A percentile compares a stretch with the other conserved stretches of the same genome.
Conservation (phyloP, 495 filamentous ascomycete species). For the Opeltia flavorubescens region DNA sequence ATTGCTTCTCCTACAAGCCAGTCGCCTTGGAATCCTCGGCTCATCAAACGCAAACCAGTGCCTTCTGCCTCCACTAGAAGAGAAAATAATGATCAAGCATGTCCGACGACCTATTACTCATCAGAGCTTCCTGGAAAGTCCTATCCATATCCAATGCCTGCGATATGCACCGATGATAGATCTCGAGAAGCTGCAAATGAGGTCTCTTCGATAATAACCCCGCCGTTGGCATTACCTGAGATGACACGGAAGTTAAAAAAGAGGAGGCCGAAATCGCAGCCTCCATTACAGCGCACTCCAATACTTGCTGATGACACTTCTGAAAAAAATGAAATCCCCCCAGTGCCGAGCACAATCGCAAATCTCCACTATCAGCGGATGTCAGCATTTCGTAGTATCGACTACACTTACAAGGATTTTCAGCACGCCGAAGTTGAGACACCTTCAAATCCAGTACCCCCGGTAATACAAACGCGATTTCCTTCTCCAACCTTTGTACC, state of each 20-base stretch:
- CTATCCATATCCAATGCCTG: too few relatives aligned
- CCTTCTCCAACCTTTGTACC: constrained; percentile 11
- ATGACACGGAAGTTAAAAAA: constrained; percentile 11
- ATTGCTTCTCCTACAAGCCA: too few relatives aligned
- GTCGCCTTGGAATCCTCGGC: too few relatives aligned
- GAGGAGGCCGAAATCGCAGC: constrained; percentile 10
- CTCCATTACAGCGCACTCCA: constrained; percentile 5
- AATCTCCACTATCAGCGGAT: constrained; percentile 13
- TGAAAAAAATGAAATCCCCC: constrained; percentile 9
- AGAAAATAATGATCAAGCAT: too few relatives aligned
- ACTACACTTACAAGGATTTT: constrained; percentile 13
- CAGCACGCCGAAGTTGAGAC: constrained; percentile 7
- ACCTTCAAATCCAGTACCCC: not conserved
- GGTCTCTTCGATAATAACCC: not conserved
- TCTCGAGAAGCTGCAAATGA: too few relatives aligned
- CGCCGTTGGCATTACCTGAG: not conserved
- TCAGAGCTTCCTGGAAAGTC: too few relatives aligned
- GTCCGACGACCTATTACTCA: too few relatives aligned
- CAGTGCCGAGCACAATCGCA: constrained; percentile 14
- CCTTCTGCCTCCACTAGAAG: too few relatives aligned
- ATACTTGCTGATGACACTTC: constrained; percentile 4
- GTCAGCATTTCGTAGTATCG: constrained; percentile 9
- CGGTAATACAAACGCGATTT: constrained; percentile 7
- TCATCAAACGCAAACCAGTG: too few relatives aligned
- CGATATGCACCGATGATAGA: too few relatives aligned